Percentiles rank a stretch among this genome's conserved stretches.
Conservation (phyloP, 768 basidiomycete genomes). For the Steccherinum ochraceum region DNA sequence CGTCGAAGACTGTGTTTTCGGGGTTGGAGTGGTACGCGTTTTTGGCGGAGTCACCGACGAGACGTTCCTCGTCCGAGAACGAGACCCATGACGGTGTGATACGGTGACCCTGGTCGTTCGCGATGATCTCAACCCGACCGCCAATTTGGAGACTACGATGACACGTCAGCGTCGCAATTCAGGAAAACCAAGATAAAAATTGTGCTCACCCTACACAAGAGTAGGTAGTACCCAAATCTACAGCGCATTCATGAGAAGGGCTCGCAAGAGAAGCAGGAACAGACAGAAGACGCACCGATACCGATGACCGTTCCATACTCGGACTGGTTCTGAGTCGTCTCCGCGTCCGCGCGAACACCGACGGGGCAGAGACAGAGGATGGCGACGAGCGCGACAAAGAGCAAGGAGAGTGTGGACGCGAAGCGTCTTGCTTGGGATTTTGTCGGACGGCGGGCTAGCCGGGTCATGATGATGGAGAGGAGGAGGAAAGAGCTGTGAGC, state of each 20-base stretch:
- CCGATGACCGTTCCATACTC: slow-evolving; percentile 93
- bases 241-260: slow-evolving; percentile 10
- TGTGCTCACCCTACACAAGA: slow-evolving; percentile 87
- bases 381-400: slow-evolving; percentile 48
- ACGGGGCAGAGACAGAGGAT: slow-evolving; percentile 66
- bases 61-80: slow-evolving; percentile 53
- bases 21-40: slow-evolving; percentile 93
- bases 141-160: slow-evolving; percentile 27
- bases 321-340: slow-evolving; percentile 38
- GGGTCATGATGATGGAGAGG: slow-evolving; percentile 8
- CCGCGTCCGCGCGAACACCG: slow-evolving; percentile 49
- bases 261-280: background rate
- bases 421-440: slow-evolving; percentile 51
- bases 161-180: background rate
- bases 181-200: slow-evolving; percentile 1
- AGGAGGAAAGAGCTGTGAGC: background rate
- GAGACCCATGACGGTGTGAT: slow-evolving; percentile 60
- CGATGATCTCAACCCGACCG: slow-evolving; percentile 55
- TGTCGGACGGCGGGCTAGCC: slow-evolving; percentile 36
- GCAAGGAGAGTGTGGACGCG: slow-evolving; percentile 52
- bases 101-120: slow-evolving; percentile 52
- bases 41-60: slow-evolving; percentile 94
- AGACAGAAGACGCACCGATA: slow-evolving; percentile 53
- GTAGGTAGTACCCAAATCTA: slow-evolving; percentile 90
- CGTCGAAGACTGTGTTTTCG: slow-evolving; percentile 91